Evolutionary conservation across 805 yeast species (phyloP).

Genomic region (Candida orba): DNA sequence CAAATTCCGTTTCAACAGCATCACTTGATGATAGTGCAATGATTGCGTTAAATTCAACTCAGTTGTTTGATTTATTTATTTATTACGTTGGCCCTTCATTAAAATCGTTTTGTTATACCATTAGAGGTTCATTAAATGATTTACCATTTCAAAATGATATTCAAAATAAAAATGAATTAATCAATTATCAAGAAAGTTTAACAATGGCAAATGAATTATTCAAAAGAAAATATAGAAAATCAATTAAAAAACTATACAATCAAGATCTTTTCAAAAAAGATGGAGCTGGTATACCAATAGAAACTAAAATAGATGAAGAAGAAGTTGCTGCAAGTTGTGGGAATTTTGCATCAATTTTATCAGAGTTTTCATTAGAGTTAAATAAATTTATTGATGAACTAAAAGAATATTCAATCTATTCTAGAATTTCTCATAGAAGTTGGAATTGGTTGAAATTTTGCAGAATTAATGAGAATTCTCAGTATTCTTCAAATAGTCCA

Average conservation of each 20-base stretch:
- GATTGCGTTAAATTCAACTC: slow-evolving; percentile 22
- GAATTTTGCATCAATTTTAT: slow-evolving; percentile 60
- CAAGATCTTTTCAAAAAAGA: slow-evolving; percentile 15
- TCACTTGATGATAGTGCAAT: slow-evolving; percentile 8
- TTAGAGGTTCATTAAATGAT: slow-evolving; percentile 52
- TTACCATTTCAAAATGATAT: slow-evolving; percentile 44
- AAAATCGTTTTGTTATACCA: slow-evolving; percentile 56
- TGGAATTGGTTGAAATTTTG: slow-evolving; percentile 54
- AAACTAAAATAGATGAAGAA: slow-evolving; percentile 57
- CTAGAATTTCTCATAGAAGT: slow-evolving; percentile 15
- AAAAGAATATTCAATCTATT: slow-evolving; percentile 28
- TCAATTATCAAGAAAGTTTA: slow-evolving; percentile 41
- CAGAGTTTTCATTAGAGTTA: slow-evolving; percentile 56
- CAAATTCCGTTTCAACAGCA: background rate
- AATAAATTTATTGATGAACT: slow-evolving; percentile 38
- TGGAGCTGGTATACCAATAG: slow-evolving; percentile 4
- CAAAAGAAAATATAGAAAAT: slow-evolving; percentile 46
- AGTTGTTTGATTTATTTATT: slow-evolving; percentile 60
- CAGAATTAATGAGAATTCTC: slow-evolving; percentile 19
- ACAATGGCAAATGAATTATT: slow-evolving; percentile 47
- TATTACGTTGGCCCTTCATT: slow-evolving; percentile 67
- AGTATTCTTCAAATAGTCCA: background rate
- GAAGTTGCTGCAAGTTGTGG: slow-evolving; percentile 83
- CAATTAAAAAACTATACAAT: slow-evolving; percentile 51
- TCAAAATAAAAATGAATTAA: slow-evolving; percentile 30